These are phyloP conservation scores for Mycena galericulata DNA, from an alignment of 768 basidiomycete genomes.

Conservation along the genomic window DNA sequence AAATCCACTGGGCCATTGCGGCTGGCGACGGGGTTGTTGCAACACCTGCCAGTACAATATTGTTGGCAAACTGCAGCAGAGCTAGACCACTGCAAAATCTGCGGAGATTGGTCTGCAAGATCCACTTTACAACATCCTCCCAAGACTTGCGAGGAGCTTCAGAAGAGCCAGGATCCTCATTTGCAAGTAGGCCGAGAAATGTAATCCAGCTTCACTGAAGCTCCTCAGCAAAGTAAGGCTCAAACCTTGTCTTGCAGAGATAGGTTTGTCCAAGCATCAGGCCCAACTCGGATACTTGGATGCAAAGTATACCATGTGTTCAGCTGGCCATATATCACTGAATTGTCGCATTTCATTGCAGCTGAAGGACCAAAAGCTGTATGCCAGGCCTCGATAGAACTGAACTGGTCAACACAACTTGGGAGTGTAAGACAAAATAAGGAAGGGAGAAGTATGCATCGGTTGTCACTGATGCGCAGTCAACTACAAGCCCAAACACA, in stretches of 20 bases:
- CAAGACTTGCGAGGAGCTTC: background rate
- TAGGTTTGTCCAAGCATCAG: background rate
- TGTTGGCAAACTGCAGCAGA: conserved; percentile 33
- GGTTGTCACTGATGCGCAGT: too few relatives aligned
- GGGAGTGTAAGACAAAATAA: background rate
- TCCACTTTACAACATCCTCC: conserved; percentile 15
- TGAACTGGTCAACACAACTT: background rate
- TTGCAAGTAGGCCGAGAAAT: conserved; percentile 6
- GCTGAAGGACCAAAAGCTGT: background rate
- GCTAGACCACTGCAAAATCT: conserved; percentile 29
- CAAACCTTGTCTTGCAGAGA: conserved; percentile 7
- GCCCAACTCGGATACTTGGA: background rate
- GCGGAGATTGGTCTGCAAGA: background rate
- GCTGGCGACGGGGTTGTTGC: background rate
- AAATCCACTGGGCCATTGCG: conserved; percentile 26
- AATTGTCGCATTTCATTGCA: background rate
- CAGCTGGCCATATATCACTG: conserved; percentile 1
- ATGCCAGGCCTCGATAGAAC: too few relatives aligned
- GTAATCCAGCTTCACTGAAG: background rate
- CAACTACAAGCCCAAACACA: too few relatives aligned
- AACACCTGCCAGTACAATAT: conserved; percentile 17
- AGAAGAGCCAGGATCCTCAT: conserved; percentile 14
- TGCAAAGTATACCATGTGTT: conserved; percentile 10
- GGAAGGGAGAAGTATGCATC: too few relatives aligned
- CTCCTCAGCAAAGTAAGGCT: background rate